A percentile compares a stretch with the other conserved stretches of the same genome.
phyloP scores from a whole-genome alignment of 306 rosid genomes.

The Cucumis cinereus region DNA sequence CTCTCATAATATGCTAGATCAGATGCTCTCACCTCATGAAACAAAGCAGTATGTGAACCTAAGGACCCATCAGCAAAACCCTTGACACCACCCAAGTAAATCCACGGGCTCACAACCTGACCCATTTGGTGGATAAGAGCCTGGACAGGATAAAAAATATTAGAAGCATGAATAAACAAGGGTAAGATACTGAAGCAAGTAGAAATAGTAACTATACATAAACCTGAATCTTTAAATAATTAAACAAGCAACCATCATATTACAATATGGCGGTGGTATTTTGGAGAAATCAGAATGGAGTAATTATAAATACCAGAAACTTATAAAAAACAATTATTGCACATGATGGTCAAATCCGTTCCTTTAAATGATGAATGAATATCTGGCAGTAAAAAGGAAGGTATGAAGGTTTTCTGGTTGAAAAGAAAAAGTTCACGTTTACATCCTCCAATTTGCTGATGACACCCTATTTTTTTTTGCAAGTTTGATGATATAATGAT shows the following conservation, averaged over 20 bases:
- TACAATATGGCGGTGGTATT: background rate
- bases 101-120: slow-evolving; percentile 49
- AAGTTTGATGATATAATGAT: no score
- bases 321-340: background rate
- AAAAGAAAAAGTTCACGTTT: no score
- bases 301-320: background rate
- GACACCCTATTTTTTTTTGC: no score
- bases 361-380: background rate
- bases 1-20: no score
- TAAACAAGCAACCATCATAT: background rate
- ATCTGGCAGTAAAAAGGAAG: no score
- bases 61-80: slow-evolving; percentile 81
- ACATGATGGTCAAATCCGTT: background rate
- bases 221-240: background rate
- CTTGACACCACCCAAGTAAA: slow-evolving; percentile 85
- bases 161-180: slow-evolving; percentile 11
- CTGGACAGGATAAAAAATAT: slow-evolving; percentile 25
- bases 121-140: slow-evolving; percentile 46
- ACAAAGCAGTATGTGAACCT: slow-evolving; percentile 73
- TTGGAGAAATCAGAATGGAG: background rate
- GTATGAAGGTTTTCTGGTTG: no score
- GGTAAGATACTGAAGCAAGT: background rate
- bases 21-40: slow-evolving; percentile 59
- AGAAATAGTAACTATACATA: background rate
- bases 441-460: no score